Conservation (phyloP, 306 rosid genomes). For the Alnus glutinosa region DNA sequence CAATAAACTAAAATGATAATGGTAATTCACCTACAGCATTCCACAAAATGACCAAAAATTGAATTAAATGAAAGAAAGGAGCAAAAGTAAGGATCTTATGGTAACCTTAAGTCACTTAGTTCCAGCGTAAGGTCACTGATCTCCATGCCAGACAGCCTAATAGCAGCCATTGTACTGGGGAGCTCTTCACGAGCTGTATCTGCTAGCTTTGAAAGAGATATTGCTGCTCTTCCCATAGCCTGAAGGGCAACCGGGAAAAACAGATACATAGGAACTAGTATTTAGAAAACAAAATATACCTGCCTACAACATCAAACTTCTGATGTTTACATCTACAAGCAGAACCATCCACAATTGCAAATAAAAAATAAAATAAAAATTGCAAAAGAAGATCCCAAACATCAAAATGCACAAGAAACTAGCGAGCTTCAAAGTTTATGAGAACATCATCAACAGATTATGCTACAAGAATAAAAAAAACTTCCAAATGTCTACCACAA, state of each 20-base stretch:
- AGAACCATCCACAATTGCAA: background rate
- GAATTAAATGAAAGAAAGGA: background rate
- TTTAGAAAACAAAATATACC: background rate
- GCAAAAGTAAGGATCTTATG: constrained; percentile 18
- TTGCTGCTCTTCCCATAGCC: constrained; percentile 95
- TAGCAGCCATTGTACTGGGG: constrained; percentile 96
- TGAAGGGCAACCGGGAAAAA: constrained; percentile 25
- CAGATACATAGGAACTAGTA: constrained; percentile 11
- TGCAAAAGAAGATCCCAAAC: background rate
- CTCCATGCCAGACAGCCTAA: constrained; percentile 97
- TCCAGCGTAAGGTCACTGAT: constrained; percentile 84
- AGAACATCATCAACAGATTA: background rate
- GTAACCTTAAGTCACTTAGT: constrained; percentile 82
- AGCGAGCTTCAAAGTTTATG: background rate
- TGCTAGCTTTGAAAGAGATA: constrained; percentile 83
- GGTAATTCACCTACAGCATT: too few species aligned
- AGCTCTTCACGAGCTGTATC: constrained; percentile 95
- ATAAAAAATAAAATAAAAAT: background rate
- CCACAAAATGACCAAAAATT: too few species aligned
- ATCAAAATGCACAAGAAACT: background rate
- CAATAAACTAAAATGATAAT: too few species aligned
- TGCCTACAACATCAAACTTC: background rate
- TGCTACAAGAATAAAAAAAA: background rate
- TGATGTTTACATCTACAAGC: background rate
- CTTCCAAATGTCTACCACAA: background rate